Evolutionary conservation across 495 filamentous ascomycete species (phyloP).

Genomic region (Usnea hakonensis): DNA sequence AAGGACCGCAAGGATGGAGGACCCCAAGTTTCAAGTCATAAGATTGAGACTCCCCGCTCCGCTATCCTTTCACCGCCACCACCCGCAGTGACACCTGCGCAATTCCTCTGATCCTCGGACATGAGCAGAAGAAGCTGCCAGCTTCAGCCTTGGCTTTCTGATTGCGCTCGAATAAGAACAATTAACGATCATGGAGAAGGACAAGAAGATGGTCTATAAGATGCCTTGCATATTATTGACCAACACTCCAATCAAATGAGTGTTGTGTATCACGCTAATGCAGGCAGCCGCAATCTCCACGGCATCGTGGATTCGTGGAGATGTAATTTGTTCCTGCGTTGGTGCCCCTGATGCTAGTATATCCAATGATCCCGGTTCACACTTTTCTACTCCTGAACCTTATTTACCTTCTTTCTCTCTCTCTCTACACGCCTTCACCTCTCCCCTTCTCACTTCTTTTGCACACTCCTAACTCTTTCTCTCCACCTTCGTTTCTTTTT

Average conservation of each 20-base stretch:
- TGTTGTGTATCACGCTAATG: constrained; percentile 9
- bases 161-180: background rate
- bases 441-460: constrained; percentile 5
- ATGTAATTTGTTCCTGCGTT: constrained; percentile 18
- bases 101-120: background rate
- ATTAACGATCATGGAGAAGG: too few species aligned
- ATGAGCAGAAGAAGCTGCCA: background rate
- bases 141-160: too few species aligned
- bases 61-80: too few species aligned
- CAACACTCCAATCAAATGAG: constrained; percentile 10
- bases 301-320: background rate
- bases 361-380: background rate
- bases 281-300: constrained; percentile 8
- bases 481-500: constrained; percentile 25
- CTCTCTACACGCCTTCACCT: background rate
- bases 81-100: background rate
- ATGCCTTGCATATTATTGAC: background rate
- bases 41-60: too few species aligned
- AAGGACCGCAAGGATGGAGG: background rate
- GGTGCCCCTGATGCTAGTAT: constrained; percentile 10
- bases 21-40: background rate
- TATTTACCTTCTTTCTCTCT: constrained; percentile 8
- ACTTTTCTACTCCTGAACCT: background rate
- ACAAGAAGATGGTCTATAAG: background rate
- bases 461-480: background rate